Conservation (phyloP, 176 grass and related monocot genomes). For the Carex cristatella region DNA sequence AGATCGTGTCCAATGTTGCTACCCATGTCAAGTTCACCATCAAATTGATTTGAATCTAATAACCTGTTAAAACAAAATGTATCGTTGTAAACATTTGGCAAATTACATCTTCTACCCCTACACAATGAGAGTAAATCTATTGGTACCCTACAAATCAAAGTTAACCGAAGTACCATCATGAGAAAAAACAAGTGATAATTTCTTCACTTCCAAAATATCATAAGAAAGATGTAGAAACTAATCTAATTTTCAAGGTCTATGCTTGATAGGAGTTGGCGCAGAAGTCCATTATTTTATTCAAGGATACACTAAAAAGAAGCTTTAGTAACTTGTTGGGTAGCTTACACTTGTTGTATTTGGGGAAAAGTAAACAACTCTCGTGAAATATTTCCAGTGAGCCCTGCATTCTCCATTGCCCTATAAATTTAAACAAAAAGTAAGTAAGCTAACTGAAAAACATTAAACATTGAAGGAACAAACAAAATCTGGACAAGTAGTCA, state of each 20-base stretch:
- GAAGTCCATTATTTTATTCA: not conserved
- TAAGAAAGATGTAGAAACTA: not conserved
- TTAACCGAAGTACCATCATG: not conserved
- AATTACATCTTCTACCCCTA: not conserved
- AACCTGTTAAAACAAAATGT: slow-evolving; percentile 34
- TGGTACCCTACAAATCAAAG: not conserved
- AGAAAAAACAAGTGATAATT: not conserved
- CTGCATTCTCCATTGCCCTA: slow-evolving; percentile 56
- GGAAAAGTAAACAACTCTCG: slow-evolving; percentile 41
- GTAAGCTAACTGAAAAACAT: not conserved
- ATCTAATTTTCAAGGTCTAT: not conserved
- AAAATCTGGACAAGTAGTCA: not conserved
- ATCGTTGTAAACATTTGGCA: not conserved
- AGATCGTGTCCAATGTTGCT: slow-evolving; percentile 40
- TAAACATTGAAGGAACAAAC: not conserved
- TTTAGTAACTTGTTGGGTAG: slow-evolving; percentile 21
- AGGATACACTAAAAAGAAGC: not conserved
- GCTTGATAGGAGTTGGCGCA: not conserved
- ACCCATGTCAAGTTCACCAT: slow-evolving; percentile 51
- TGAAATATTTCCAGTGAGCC: slow-evolving; percentile 41
- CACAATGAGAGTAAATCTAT: not conserved
- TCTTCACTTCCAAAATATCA: not conserved
- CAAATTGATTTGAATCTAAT: slow-evolving; percentile 48
- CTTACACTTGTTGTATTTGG: slow-evolving; percentile 80
- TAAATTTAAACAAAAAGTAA: slow-evolving; percentile 24